phyloP scores from a whole-genome alignment of 2,329 filamentous ascomycete genomes.

The Akanthomyces dipterigenus region DNA sequence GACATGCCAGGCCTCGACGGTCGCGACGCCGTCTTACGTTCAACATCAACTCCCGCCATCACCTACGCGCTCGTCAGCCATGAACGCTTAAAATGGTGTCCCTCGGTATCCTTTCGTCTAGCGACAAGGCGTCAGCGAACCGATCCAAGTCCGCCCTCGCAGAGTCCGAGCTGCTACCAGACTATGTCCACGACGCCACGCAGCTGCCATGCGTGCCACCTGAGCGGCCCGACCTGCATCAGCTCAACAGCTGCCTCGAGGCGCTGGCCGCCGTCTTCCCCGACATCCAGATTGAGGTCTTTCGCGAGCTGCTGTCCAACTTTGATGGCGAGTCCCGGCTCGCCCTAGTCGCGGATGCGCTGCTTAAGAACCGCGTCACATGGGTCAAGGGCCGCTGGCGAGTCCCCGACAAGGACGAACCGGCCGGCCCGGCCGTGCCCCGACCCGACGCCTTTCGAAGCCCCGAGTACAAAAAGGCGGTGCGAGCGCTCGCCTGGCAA shows the following conservation, averaged over 20 bases:
- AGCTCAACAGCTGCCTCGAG: constrained; percentile 63
- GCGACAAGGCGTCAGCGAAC: constrained; percentile 29
- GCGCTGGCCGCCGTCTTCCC: constrained; percentile 68
- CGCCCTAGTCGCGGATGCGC: constrained; percentile 67
- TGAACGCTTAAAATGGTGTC: constrained; percentile 42
- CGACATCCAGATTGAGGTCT: constrained; percentile 73
- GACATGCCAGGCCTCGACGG: not conserved
- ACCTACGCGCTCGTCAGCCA: constrained; percentile 19
- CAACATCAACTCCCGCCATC: not conserved
- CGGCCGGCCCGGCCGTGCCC: constrained; percentile 36
- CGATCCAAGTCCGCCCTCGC: constrained; percentile 24
- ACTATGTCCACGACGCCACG: constrained; percentile 50
- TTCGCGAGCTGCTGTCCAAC: constrained; percentile 70
- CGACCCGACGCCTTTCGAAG: constrained; percentile 62
- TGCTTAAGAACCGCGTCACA: constrained; percentile 64
- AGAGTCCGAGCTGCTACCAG: constrained; percentile 23
- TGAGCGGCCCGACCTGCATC: constrained; percentile 56
- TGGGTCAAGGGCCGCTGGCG: constrained; percentile 66
- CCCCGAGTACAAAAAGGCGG: constrained; percentile 60
- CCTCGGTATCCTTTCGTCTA: constrained; percentile 39
- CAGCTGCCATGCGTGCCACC: constrained; percentile 42
- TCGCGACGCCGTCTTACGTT: not conserved
- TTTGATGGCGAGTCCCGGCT: constrained; percentile 72
- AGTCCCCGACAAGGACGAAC: constrained; percentile 28
- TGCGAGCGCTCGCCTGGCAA: constrained; percentile 58